Conservation (phyloP, 441 rosid genomes). For the Isatis lusitanica region DNA sequence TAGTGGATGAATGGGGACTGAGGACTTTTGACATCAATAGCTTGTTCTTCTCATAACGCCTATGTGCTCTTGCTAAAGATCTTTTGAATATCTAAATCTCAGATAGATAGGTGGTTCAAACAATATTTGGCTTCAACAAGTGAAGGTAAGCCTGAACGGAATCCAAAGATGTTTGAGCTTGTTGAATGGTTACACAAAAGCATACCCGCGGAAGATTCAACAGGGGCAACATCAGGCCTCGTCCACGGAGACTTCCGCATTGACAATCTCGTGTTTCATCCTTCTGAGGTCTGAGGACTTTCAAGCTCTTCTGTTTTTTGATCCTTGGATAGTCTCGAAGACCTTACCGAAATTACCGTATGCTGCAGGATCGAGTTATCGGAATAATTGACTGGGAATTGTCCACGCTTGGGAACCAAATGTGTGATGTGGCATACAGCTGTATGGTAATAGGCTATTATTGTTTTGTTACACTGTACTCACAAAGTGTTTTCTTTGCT, state of each 20-base stretch:
- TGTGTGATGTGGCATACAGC: constrained; percentile 88
- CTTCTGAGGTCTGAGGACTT: constrained; percentile 60
- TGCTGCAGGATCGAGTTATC: constrained; percentile 81
- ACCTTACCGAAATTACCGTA: constrained; percentile 16
- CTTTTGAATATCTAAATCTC: constrained; percentile 22
- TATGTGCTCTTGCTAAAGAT: background rate
- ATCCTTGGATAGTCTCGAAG: background rate
- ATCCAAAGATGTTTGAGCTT: constrained; percentile 80
- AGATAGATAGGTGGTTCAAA: constrained; percentile 94
- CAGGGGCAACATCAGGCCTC: constrained; percentile 67
- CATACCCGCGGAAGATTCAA: constrained; percentile 79
- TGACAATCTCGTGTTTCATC: constrained; percentile 93
- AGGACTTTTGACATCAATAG: background rate
- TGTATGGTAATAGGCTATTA: constrained; percentile 65
- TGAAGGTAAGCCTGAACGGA: constrained; percentile 68
- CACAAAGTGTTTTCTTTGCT: background rate
- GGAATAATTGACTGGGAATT: constrained; percentile 96
- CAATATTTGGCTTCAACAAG: constrained; percentile 85
- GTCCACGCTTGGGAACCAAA: constrained; percentile 95
- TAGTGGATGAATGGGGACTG: background rate
- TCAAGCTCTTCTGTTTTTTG: background rate
- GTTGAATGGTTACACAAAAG: constrained; percentile 67
- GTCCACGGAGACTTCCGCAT: constrained; percentile 97
- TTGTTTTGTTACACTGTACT: background rate
- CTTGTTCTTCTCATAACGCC: background rate